Conservation (phyloP, 345 rosid genomes). For the Trapa bicornis region DNA sequence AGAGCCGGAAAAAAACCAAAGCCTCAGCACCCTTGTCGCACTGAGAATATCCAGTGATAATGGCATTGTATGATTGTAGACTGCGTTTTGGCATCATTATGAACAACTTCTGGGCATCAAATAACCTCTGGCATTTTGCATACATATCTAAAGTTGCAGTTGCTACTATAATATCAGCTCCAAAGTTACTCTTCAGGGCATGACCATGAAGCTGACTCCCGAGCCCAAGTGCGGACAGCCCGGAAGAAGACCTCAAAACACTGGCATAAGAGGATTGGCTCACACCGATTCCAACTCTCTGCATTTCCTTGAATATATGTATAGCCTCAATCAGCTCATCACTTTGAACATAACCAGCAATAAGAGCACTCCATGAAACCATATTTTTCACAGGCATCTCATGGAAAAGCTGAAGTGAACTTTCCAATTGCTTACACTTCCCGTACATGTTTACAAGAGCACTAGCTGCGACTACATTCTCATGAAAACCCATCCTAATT, state of each 20-base stretch:
- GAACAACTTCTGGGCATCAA: constrained; percentile 58
- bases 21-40: constrained; percentile 48
- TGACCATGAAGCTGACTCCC: constrained; percentile 84
- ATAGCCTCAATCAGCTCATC: constrained; percentile 31
- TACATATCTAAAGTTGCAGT: constrained; percentile 94
- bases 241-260: constrained; percentile 66
- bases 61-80: constrained; percentile 76
- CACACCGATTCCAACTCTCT: constrained; percentile 29
- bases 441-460: constrained; percentile 89
- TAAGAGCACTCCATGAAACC: constrained; percentile 80
- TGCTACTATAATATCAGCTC: constrained; percentile 52
- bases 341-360: constrained; percentile 76
- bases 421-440: constrained; percentile 49
- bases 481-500: constrained; percentile 37
- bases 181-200: constrained; percentile 54
- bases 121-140: constrained; percentile 57
- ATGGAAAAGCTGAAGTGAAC: constrained; percentile 41
- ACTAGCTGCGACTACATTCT: constrained; percentile 60
- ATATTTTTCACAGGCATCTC: constrained; percentile 55
- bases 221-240: constrained; percentile 31
- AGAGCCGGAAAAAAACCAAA: constrained; percentile 36
- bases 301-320: constrained; percentile 65
- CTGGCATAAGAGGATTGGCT: constrained; percentile 92
- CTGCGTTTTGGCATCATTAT: constrained; percentile 40
- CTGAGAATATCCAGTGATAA: constrained; percentile 59